Evolutionary conservation across 2,329 filamentous ascomycete species (phyloP).

Genomic region (Aspergillus ruber): DNA sequence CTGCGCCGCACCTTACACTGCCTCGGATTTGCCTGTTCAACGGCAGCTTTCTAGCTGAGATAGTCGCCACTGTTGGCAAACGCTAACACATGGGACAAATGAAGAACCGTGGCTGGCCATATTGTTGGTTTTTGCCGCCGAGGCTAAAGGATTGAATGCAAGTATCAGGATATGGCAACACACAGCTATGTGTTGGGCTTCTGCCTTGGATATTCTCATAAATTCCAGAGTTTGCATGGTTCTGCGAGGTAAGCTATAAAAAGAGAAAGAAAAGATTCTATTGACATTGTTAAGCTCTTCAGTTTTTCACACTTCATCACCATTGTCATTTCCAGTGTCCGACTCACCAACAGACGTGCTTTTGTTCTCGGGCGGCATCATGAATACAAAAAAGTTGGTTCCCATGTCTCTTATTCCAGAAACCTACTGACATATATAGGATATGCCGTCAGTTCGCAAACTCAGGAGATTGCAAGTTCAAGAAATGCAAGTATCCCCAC

Average conservation of each 20-base stretch:
- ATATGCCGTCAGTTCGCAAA: conserved; percentile 8
- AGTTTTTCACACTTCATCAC: not conserved
- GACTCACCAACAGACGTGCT: not conserved
- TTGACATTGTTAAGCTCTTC: not conserved
- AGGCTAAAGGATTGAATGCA: not conserved
- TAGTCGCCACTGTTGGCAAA: not conserved
- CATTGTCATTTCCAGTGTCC: not conserved
- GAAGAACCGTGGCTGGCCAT: not conserved
- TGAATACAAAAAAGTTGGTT: not conserved
- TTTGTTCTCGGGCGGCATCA: not conserved
- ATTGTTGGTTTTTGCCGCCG: not conserved
- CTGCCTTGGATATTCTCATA: no score
- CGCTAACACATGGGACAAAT: not conserved
- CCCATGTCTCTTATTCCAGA: not conserved
- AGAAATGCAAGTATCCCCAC: conserved; percentile 10
- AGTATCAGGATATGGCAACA: not conserved
- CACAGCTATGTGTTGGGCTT: no score
- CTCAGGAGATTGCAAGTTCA: conserved; percentile 5
- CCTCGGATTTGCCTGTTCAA: not conserved
- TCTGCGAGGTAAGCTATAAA: not conserved
- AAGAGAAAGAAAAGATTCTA: not conserved
- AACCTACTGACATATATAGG: not conserved
- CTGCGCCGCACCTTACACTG: not conserved
- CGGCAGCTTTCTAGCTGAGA: not conserved
- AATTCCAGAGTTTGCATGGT: no score